Evolutionary conservation across 768 basidiomycete species (phyloP).

Genomic region (Pulveroboletus ravenelii): DNA sequence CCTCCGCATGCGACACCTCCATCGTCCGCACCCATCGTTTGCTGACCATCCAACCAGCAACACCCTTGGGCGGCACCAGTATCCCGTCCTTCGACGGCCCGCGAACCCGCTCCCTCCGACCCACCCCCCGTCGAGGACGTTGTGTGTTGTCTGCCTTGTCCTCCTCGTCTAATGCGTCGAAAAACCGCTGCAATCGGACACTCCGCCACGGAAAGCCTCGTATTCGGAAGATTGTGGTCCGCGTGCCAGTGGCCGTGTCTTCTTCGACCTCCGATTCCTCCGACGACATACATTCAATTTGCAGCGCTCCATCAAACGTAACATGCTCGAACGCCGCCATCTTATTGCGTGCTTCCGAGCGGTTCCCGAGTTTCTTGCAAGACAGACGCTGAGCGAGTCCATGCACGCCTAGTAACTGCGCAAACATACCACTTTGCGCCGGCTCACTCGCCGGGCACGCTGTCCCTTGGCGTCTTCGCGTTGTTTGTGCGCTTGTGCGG

Average conservation of each 20-base stretch:
- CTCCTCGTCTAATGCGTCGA: conserved; percentile 54
- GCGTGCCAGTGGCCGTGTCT: conserved; percentile 23
- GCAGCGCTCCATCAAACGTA: conserved; percentile 65
- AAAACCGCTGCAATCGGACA: conserved; percentile 55
- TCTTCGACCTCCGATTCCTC: conserved; percentile 67
- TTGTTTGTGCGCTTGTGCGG: conserved; percentile 41
- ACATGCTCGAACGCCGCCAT: conserved; percentile 53
- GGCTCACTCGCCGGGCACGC: conserved; percentile 53
- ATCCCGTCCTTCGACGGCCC: conserved; percentile 57
- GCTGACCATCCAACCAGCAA: conserved; percentile 75
- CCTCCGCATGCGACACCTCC: conserved; percentile 42
- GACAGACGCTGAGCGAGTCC: background rate
- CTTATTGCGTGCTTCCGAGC: conserved; percentile 54
- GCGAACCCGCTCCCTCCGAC: conserved; percentile 48
- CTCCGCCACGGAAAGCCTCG: conserved; percentile 70
- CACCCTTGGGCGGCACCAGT: conserved; percentile 57
- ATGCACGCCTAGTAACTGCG: too few relatives aligned
- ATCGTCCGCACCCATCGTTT: conserved; percentile 51
- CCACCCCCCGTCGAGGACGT: conserved; percentile 54
- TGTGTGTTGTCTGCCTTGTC: conserved; percentile 40
- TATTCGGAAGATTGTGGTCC: conserved; percentile 42
- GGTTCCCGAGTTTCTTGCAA: conserved; percentile 61
- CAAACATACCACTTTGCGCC: conserved; percentile 57
- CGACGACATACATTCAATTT: conserved; percentile 75
- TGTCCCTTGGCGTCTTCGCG: conserved; percentile 61